Evolutionary conservation across 495 filamentous ascomycete genomes (phyloP).

Genomic region (Paragyromitra xinjiangensis): DNA sequence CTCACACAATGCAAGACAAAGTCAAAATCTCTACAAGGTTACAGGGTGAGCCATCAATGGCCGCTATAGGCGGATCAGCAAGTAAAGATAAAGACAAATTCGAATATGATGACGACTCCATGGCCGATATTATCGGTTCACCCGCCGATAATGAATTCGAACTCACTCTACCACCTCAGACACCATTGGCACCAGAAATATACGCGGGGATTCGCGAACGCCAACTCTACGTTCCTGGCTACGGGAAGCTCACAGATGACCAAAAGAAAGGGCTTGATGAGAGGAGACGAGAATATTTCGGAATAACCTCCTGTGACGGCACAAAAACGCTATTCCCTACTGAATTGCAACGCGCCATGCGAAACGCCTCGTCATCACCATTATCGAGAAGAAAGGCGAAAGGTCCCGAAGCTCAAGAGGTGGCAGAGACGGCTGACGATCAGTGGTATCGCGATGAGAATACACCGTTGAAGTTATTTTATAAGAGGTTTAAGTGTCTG

Average conservation of each 20-base stretch:
- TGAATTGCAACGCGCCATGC: constrained; percentile 16
- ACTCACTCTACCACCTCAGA: constrained; percentile 12
- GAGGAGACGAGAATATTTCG: constrained; percentile 51
- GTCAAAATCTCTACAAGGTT: neutral
- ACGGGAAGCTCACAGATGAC: constrained; percentile 29
- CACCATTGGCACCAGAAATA: constrained; percentile 32
- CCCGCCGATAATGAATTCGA: neutral
- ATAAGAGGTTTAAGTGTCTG: constrained; percentile 40
- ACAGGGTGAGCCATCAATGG: constrained; percentile 2
- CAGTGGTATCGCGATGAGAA: constrained; percentile 54
- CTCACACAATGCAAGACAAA: neutral
- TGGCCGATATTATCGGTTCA: constrained; percentile 10
- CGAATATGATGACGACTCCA: constrained; percentile 18
- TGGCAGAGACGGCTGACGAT: neutral
- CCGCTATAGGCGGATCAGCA: neutral
- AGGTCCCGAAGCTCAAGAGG: neutral
- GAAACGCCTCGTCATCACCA: neutral
- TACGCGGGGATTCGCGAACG: constrained; percentile 50
- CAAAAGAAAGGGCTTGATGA: constrained; percentile 40
- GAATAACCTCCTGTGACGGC: constrained; percentile 14
- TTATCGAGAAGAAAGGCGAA: neutral
- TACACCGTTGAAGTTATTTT: constrained; percentile 51
- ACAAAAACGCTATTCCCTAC: constrained; percentile 29
- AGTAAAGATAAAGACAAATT: constrained; percentile 4
- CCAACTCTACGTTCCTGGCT: constrained; percentile 46